Evolutionary conservation across 768 basidiomycete genomes (phyloP).

Genomic region (Kwoniella heveanensis): DNA sequence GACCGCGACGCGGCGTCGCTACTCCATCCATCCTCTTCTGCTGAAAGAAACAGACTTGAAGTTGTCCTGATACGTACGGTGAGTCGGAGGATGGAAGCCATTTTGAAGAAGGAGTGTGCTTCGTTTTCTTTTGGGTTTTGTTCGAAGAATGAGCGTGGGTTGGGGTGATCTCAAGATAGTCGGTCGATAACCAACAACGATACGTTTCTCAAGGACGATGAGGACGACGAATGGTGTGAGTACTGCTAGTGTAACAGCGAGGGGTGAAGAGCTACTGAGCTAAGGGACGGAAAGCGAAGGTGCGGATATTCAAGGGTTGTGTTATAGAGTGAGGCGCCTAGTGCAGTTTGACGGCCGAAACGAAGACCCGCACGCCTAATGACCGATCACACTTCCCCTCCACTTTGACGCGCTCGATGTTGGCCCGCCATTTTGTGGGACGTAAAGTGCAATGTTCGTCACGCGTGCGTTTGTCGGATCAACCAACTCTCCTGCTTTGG

Average conservation of each 20-base stretch:
- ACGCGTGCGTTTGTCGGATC: conserved; percentile 23
- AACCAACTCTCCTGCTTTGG: background rate
- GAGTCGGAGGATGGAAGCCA: conserved; percentile 48
- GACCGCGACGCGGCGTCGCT: too few species aligned
- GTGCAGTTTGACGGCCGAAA: conserved; percentile 19
- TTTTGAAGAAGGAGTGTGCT: too few species aligned
- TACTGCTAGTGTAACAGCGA: conserved; percentile 12
- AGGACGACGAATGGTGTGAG: background rate
- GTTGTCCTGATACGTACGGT: conserved; percentile 33
- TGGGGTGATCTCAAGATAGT: background rate
- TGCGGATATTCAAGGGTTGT: conserved; percentile 3
- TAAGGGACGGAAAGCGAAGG: conserved; percentile 12
- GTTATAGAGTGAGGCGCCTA: conserved; percentile 14
- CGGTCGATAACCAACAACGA: background rate
- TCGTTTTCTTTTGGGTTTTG: too few species aligned
- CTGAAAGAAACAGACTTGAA: too few species aligned
- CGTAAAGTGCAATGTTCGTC: conserved; percentile 16
- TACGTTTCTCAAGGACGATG: background rate
- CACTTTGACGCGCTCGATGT: conserved; percentile 15
- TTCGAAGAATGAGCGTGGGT: too few species aligned
- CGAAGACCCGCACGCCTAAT: conserved; percentile 1
- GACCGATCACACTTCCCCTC: background rate
- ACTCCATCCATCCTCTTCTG: background rate
- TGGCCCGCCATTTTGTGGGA: background rate
- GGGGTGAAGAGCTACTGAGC: conserved; percentile 11